These are phyloP conservation scores for Myriosclerotinia curreyana DNA, from an alignment of 2,329 filamentous ascomycete species.

Conservation along the genomic window DNA sequence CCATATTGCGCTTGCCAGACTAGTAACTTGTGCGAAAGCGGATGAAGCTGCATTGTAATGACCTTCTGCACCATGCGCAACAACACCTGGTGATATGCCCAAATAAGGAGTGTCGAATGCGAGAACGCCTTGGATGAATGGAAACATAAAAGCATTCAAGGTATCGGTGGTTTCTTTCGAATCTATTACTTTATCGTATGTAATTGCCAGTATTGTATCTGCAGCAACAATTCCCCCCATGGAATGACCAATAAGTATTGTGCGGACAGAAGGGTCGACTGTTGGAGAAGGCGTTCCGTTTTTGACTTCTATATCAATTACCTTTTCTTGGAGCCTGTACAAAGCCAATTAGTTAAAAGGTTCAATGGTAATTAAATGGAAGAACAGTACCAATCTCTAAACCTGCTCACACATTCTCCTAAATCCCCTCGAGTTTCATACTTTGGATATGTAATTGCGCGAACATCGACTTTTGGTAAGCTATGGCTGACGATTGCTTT, in stretches of 20 bases:
- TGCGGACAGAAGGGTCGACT: slow-evolving; percentile 78
- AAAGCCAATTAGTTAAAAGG: slow-evolving; percentile 14
- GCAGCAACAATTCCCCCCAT: slow-evolving; percentile 95
- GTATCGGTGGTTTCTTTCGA: slow-evolving; percentile 18
- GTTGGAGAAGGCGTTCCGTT: slow-evolving; percentile 78
- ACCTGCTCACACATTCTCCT: slow-evolving; percentile 64
- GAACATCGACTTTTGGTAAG: slow-evolving; percentile 66
- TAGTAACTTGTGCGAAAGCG: slow-evolving; percentile 64
- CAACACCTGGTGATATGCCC: slow-evolving; percentile 74
- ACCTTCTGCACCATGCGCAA: slow-evolving; percentile 82
- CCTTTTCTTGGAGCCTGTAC: slow-evolving; percentile 76
- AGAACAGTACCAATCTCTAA: slow-evolving; percentile 64
- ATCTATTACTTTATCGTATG: slow-evolving; percentile 34
- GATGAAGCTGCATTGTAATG: slow-evolving; percentile 74
- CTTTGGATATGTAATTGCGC: slow-evolving; percentile 69
- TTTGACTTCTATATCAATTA: slow-evolving; percentile 90
- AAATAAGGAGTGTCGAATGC: slow-evolving; percentile 94
- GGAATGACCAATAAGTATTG: slow-evolving; percentile 80
- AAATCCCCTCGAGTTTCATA: slow-evolving; percentile 82
- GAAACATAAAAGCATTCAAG: slow-evolving; percentile 75
- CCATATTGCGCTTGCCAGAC: slow-evolving; percentile 67
- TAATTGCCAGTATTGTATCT: slow-evolving; percentile 74
- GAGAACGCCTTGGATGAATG: slow-evolving; percentile 83
- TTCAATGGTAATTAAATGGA: not conserved
- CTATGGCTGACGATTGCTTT: slow-evolving; percentile 60